Evolutionary conservation across 352 stramenopile species (phyloP), one percentile per base, ranked within the genome.

Genomic region (Pythium rishiriense): DNA sequence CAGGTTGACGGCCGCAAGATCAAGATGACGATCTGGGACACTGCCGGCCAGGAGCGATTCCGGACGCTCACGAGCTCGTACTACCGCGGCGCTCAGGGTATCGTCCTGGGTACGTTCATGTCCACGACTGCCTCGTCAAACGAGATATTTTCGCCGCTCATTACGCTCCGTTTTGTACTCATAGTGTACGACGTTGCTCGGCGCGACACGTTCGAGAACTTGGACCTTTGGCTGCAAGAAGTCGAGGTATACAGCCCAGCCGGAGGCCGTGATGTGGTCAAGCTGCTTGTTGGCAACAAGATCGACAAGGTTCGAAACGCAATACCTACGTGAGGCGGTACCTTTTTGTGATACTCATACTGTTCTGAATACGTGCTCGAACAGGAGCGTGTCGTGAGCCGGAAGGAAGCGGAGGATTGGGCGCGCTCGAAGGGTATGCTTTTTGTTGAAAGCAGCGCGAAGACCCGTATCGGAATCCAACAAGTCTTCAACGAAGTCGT

Each of bases 11-110:
- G 85, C 54, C 99, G 98, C 75, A 90, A 90, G 60, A 97, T 99
- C 68, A 99, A 99, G 81, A 91, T 99, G 69, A 98, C 95, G 29
- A 98, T 99, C 69, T 99, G 97, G 97, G 97, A 99, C 83, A 99
- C 97, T 6, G 97, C 97, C 9, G 97, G 97, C 17, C 97, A 99
- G 78, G 97, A 99, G 74, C 91, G 97, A 42, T 99, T 99, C 75
- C 91, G 96, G 51, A 99, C 97, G 22, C 79, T 99, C 41, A 99
- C 97, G 39, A 98, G 90, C 57, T 97, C 86, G 43, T 99, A 99
- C 77, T 99, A 99, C 81, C 85, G 96, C 58, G 97, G 97, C 42
- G 97, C 96, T 6, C 97, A 99, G 70, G 97, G 96, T 57, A 98
- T 99, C 43, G 94, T 99, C 17, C 83, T 99, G 25, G 90, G 88